phyloP scores from a whole-genome alignment of 1,284 basidiomycete species.

The Ceratobasidium sp. region DNA sequence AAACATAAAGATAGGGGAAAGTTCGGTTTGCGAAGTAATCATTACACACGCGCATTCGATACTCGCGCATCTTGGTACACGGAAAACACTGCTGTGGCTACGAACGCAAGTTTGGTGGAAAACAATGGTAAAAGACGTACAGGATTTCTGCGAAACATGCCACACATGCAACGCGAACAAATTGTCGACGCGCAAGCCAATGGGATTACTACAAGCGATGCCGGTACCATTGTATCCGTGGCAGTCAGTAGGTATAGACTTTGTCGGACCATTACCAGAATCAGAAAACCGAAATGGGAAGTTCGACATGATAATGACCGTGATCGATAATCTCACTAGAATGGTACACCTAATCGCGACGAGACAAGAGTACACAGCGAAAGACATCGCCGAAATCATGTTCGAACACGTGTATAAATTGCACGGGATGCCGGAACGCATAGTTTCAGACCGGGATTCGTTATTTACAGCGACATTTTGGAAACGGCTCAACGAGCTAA shows the following conservation, averaged over 20 bases:
- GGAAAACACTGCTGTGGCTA: constrained; percentile 43
- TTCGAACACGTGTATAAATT: constrained; percentile 45
- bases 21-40: constrained; percentile 26
- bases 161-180: constrained; percentile 20
- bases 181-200: constrained; percentile 26
- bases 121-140: constrained; percentile 42
- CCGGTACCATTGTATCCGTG: constrained; percentile 45
- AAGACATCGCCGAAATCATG: constrained; percentile 46
- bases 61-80: constrained; percentile 45
- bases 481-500: constrained; percentile 44
- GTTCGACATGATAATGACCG: constrained; percentile 52
- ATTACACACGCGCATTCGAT: constrained; percentile 25
- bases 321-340: constrained; percentile 54
- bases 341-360: constrained; percentile 45
- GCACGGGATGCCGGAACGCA: constrained; percentile 54
- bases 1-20: constrained; percentile 40
- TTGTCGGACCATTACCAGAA: constrained; percentile 55
- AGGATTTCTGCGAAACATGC: constrained; percentile 42
- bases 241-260: constrained; percentile 54
- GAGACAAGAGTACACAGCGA: constrained; percentile 41
- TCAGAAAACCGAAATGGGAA: constrained; percentile 50
- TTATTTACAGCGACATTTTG: constrained; percentile 44
- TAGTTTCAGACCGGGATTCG: constrained; percentile 48
- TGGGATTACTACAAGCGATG: constrained; percentile 46
- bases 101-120: constrained; percentile 47